Percentiles rank a stretch among this genome's conserved stretches.
Evolutionary conservation across 805 yeast species (phyloP).

Genomic region (Kluyveromyces siamensis): DNA sequence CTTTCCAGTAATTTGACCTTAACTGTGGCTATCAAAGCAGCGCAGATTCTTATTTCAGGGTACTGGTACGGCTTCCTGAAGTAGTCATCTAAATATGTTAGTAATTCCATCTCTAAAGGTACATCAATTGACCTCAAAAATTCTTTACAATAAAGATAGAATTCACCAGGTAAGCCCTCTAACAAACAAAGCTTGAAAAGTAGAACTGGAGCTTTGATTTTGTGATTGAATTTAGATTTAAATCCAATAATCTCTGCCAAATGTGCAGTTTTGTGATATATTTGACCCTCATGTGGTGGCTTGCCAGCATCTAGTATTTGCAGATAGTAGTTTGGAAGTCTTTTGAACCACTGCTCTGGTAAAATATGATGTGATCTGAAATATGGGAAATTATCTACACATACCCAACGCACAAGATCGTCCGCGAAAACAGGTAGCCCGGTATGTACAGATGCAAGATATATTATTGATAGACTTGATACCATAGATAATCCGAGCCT

Average conservation of each 20-base stretch:
- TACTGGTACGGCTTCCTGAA: slow-evolving; percentile 7
- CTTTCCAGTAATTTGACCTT: slow-evolving; percentile 15
- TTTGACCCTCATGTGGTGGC: slow-evolving; percentile 33
- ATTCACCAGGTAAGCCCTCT: slow-evolving; percentile 19
- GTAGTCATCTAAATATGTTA: slow-evolving; percentile 6
- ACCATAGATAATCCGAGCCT: slow-evolving; percentile 13
- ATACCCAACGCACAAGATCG: slow-evolving; percentile 38
- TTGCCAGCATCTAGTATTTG: slow-evolving; percentile 32
- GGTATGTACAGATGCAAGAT: slow-evolving; percentile 41
- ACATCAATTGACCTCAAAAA: slow-evolving; percentile 3
- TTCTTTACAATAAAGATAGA: slow-evolving; percentile 12
- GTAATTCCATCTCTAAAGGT: slow-evolving; percentile 4
- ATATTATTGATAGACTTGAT: slow-evolving; percentile 34
- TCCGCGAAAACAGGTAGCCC: slow-evolving; percentile 41
- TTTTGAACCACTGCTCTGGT: slow-evolving; percentile 31
- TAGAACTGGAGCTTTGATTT: slow-evolving; percentile 12
- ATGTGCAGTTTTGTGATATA: slow-evolving; percentile 25
- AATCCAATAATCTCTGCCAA: slow-evolving; percentile 7
- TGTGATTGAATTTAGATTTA: slow-evolving; percentile 6
- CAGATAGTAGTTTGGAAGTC: slow-evolving; percentile 33
- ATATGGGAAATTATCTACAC: slow-evolving; percentile 41
- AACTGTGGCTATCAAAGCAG: slow-evolving; percentile 16
- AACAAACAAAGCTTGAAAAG: slow-evolving; percentile 14
- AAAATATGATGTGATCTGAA: slow-evolving; percentile 32
- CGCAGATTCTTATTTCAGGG: slow-evolving; percentile 15